Conservation (phyloP, 108 stramenopile species). For the Skeletonema menzelii region DNA sequence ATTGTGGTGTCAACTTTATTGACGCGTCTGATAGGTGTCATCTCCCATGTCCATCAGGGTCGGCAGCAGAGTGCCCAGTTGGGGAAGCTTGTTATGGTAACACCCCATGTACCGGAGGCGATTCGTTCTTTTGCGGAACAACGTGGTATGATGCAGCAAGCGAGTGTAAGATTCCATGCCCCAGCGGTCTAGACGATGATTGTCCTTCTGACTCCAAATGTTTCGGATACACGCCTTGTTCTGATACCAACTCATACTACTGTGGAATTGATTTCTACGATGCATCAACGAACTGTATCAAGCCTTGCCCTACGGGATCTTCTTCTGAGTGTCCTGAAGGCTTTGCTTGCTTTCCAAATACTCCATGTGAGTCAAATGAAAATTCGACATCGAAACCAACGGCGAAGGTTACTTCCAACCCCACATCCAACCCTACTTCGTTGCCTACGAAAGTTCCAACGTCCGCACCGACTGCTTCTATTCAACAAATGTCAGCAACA, state of each 20-base stretch:
- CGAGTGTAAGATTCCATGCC: conserved; percentile 43
- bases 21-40: conserved; percentile 45
- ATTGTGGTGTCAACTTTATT: conserved; percentile 38
- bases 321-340: conserved; percentile 36
- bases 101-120: conserved; percentile 40
- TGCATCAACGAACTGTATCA: conserved; percentile 41
- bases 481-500: conserved; percentile 52
- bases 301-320: conserved; percentile 40
- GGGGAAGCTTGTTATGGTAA: conserved; percentile 49
- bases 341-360: conserved; percentile 48
- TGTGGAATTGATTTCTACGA: conserved; percentile 49
- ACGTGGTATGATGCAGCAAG: conserved; percentile 53
- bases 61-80: conserved; percentile 45
- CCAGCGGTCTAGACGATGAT: conserved; percentile 43
- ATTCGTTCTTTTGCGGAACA: conserved; percentile 45
- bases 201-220: conserved; percentile 42
- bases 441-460: conserved; percentile 41
- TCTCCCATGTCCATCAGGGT: conserved; percentile 46
- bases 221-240: conserved; percentile 47
- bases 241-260: conserved; percentile 42
- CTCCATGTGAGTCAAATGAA: conserved; percentile 32
- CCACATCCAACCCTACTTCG: too few relatives aligned
- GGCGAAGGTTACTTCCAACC: conserved; percentile 19
- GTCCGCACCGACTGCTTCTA: conserved; percentile 64
- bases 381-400: conserved; percentile 2